These are phyloP conservation scores for Carex pumila DNA, from an alignment of 176 grass and related monocot genomes.

Conservation along the genomic window DNA sequence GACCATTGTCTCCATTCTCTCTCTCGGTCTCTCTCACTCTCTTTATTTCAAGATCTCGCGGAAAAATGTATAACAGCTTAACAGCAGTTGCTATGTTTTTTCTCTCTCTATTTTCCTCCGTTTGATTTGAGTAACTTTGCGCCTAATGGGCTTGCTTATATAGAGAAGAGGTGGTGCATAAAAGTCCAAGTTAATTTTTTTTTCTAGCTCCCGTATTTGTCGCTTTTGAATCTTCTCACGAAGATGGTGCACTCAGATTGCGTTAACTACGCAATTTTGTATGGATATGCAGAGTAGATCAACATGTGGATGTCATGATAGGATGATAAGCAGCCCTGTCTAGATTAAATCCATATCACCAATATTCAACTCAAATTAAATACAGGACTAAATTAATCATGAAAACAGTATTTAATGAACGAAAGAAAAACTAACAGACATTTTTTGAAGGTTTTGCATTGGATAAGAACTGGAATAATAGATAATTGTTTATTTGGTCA, in stretches of 20 bases:
- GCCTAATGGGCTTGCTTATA: slow-evolving; percentile 1
- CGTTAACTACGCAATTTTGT: neutral
- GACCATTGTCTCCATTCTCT: slow-evolving; percentile 15
- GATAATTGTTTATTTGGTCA: neutral
- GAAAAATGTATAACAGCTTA: neutral
- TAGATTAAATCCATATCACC: slow-evolving; percentile 1
- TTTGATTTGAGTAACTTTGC: neutral
- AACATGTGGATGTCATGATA: slow-evolving; percentile 12
- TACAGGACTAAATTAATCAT: neutral
- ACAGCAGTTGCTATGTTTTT: neutral
- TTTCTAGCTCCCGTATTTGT: slow-evolving; percentile 3
- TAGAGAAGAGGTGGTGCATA: slow-evolving; percentile 9
- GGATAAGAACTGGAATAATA: neutral
- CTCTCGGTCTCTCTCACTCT: neutral
- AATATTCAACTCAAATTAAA: slow-evolving; percentile 16
- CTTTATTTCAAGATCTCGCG: neutral
- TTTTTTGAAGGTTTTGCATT: neutral
- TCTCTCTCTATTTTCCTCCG: too few species aligned
- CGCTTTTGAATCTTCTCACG: slow-evolving; percentile 10
- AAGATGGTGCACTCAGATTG: neutral
- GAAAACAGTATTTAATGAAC: neutral
- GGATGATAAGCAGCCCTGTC: slow-evolving; percentile 13
- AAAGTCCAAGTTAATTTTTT: slow-evolving; percentile 4
- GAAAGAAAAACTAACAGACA: neutral
- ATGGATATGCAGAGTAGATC: slow-evolving; percentile 1